Base-by-base conservation (phyloP, 768 basidiomycete species). In the Naematelia aurantialba region DNA sequence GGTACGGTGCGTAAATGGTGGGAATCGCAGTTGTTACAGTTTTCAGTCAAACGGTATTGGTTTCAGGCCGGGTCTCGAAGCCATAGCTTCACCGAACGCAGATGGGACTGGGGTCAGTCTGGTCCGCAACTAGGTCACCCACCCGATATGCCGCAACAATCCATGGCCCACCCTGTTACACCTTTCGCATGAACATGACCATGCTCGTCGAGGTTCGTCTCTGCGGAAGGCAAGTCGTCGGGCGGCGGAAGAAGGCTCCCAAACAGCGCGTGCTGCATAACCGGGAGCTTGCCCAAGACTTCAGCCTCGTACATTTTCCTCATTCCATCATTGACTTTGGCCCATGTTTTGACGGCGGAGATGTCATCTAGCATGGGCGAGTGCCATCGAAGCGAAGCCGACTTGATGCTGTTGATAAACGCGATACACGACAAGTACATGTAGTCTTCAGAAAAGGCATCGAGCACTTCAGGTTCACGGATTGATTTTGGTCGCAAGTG, bases 291-390 rank as follows among this genome's bases (percentile, higher is more conserved):
- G 59, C 87, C 88, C 11, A 98, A 82, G 0, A 99, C 94, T 76
- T 99, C 93, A 34, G 91, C 93, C 45, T 82, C 81, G 79, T 93
- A 98, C 94, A 99, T 98, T 77, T 97, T 99, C 78, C 89, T 82
- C 91, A 99, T 96, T 2, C 94, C 94, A 4, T 81, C 78, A 76
- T 98, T 97, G 65, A 97, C 91, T 76, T 96, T 98, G 69, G 90
- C 89, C 94, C 94, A 98, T 0, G 75, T 77, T 65, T 80, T 80
- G 66, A 81, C 91, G 0, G 87, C 91, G 0, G 91, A 93, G 56
- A 98, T 98, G 71, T 98, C 94, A 75, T 97, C 91, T 5, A 99
- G 83, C 94, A 99, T 98, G 0, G 94, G 94, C 0, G 91, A 96
- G 79, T 99, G 94, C 94, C 94, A 99, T 52, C 91, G 83, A 0